Conservation (phyloP, 805 yeast genomes). For the Starmerella vaccinii region DNA sequence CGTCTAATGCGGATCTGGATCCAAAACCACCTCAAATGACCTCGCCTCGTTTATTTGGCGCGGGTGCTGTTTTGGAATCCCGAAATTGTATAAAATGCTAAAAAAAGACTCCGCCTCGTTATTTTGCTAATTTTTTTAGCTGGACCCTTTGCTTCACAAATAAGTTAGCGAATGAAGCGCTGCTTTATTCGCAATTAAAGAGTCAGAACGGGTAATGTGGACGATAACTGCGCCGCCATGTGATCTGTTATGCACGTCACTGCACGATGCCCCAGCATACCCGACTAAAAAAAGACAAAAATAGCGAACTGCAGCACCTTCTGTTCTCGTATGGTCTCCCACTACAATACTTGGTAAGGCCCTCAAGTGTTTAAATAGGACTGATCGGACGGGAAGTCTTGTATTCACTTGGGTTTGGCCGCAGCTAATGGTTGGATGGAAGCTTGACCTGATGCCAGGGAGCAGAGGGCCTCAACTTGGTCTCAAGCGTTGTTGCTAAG, state of each 20-base stretch:
- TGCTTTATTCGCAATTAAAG: too few relatives aligned
- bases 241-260: too few relatives aligned
- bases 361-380: background rate
- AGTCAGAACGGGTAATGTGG: too few relatives aligned
- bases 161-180: too few relatives aligned
- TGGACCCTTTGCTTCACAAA: too few relatives aligned
- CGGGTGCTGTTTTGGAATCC: background rate
- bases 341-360: constrained; percentile 1
- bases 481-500: too few relatives aligned
- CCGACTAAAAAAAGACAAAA: background rate
- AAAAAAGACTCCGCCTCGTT: too few relatives aligned
- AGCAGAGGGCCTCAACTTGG: too few relatives aligned
- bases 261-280: too few relatives aligned
- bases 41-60: background rate
- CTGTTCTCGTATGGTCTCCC: constrained; percentile 5
- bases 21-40: constrained; percentile 5
- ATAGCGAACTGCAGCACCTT: background rate
- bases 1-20: background rate
- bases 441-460: too few relatives aligned
- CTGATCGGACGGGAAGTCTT: constrained; percentile 1
- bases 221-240: background rate
- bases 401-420: background rate
- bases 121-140: too few relatives aligned
- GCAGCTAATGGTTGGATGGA: background rate
- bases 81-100: too few relatives aligned